Conservation (phyloP, 208 protist genomes). For the Porcisia deanei region DNA sequence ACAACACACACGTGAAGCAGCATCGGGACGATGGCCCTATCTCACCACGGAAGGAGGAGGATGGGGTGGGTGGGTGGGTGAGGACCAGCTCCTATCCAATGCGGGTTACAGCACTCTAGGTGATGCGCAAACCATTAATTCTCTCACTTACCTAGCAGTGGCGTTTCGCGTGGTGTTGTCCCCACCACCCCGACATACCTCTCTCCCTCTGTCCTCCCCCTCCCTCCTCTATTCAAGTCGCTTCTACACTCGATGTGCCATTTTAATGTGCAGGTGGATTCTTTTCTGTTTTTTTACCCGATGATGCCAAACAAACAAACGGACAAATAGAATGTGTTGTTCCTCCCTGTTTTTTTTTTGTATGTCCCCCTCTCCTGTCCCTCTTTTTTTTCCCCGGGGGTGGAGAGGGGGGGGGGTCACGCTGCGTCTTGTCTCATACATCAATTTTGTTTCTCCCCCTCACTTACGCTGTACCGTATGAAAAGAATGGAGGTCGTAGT, state of each 20-base stretch:
- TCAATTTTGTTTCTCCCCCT: neutral
- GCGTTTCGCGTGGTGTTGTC: neutral
- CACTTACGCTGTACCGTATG: conserved; percentile 4
- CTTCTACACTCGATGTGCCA: neutral
- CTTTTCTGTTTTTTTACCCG: too few relatives aligned
- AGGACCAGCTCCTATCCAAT: too few relatives aligned
- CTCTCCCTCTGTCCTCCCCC: neutral
- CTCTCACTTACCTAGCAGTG: neutral
- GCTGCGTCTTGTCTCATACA: neutral
- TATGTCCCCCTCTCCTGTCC: neutral
- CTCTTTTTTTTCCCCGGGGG: neutral
- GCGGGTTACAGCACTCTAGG: neutral
- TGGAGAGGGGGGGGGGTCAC: too few relatives aligned
- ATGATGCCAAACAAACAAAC: too few relatives aligned
- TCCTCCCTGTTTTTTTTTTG: neutral
- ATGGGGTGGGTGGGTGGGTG: too few relatives aligned
- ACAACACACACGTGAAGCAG: neutral
- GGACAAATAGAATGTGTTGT: too few relatives aligned
- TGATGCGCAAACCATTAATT: neutral
- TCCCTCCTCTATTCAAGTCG: neutral
- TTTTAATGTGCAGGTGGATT: neutral
- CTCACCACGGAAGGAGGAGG: neutral
- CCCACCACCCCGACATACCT: neutral
- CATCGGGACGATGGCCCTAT: neutral
- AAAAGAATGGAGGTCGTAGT: neutral